Evolutionary conservation across 108 stramenopile species (phyloP).

Genomic region (Cyclotella baltica): DNA sequence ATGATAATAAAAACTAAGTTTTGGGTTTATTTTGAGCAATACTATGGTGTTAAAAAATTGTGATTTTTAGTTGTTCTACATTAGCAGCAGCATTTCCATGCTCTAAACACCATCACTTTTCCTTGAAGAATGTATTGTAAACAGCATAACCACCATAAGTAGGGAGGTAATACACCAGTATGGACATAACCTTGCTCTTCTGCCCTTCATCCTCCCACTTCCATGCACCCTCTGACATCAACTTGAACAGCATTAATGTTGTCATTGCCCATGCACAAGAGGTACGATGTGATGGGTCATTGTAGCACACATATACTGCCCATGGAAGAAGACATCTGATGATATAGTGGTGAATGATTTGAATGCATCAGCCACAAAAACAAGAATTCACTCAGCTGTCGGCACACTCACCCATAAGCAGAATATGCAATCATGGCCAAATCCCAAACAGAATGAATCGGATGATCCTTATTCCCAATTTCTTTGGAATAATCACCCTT

Average conservation of each 20-base stretch:
- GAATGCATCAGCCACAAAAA: no score
- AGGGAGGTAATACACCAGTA: conserved; percentile 22
- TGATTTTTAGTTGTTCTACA: no score
- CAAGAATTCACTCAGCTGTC: no score
- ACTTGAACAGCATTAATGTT: conserved; percentile 19
- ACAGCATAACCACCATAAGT: conserved; percentile 30
- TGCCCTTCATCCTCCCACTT: conserved; percentile 1
- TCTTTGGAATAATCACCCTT: conserved; percentile 3
- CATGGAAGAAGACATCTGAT: conserved; percentile 22
- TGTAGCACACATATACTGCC: conserved; percentile 31
- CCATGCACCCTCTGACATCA: not conserved
- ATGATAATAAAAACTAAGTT: no score
- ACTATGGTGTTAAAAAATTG: no score
- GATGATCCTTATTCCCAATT: conserved; percentile 17
- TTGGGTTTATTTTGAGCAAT: no score
- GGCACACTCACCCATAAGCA: conserved; percentile 27
- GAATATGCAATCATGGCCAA: conserved; percentile 36
- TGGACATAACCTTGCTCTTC: conserved; percentile 16
- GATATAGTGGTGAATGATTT: no score
- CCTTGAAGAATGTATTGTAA: conserved; percentile 31
- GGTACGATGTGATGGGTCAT: conserved; percentile 18
- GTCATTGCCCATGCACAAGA: conserved; percentile 27
- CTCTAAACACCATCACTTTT: no score
- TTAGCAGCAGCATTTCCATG: no score
- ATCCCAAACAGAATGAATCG: conserved; percentile 36